Base-by-base conservation (phyloP, 805 yeast genomes). In the Starmerella davenportii region DNA sequence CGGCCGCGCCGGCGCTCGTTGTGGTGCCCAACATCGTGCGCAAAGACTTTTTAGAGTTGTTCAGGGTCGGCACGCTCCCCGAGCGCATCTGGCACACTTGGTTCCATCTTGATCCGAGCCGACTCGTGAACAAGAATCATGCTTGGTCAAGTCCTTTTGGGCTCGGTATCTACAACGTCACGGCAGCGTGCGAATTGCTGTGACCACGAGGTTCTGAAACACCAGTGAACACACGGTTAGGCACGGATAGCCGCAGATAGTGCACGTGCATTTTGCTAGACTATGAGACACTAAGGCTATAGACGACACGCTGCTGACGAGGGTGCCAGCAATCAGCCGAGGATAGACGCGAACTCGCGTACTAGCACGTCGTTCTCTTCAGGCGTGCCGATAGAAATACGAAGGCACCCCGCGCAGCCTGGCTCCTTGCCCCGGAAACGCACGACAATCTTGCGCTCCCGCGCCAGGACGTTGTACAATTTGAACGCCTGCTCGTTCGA, bases 341-440 rank as follows among this genome's bases (percentile, higher is more conserved):
- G 38, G 16, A 45, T 9, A 4, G 29, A 21, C 4, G 27, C 15
- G 21, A 81, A 62, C 51, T 68, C 71, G 29, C 62, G 51, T 7
- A 85, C 52, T 36, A 90, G 57, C 5, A 50, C 43, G 35, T 61
- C 56, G 50, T 82, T 87, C 58, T 90, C 96, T 39, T 69, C 72
- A 20, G 57, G 60, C 1, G 94, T 84, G 15, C 98, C 98, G 25
- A 90, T 63, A 1, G 95, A 79, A 19, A 85, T 69, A 58, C 98
- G 71, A 38, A 90, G 61, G 36, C 82, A 81, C 24, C 98, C 98
- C 4, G 62, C 61, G 55, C 98, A 90, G 29, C 93, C 93, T 34
- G 74, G 67, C 60, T 90, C 98, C 27, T 63, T 70, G 23, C 98
- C 98, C 62, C 98, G 71, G 55, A 71, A 90, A 58, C 98, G 70